Conservation (phyloP, 75 land plant genomes). For the Ceratopteris richardii region DNA sequence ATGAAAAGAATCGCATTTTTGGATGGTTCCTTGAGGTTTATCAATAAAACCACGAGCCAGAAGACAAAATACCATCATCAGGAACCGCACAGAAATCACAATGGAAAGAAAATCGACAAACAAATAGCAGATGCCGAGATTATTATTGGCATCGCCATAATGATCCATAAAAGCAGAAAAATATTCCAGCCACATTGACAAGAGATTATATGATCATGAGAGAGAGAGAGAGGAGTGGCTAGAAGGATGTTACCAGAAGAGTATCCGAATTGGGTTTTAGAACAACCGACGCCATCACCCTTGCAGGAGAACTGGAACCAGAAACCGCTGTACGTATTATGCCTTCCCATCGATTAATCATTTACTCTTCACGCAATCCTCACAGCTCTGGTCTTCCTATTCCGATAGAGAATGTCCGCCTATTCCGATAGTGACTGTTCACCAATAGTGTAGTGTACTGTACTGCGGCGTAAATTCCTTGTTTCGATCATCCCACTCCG, state of each 20-base stretch:
- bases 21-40: conserved; percentile 40
- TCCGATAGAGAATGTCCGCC: not conserved
- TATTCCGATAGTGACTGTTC: too few relatives aligned
- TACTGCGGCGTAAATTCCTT: not conserved
- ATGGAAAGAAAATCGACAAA: not conserved
- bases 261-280: conserved; percentile 3
- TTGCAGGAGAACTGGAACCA: conserved; percentile 6
- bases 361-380: not conserved
- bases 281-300: conserved; percentile 23
- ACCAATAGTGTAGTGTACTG: too few relatives aligned
- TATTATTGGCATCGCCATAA: not conserved
- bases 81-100: not conserved
- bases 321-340: conserved; percentile 7
- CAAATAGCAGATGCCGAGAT: not conserved
- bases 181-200: too few relatives aligned
- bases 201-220: not conserved
- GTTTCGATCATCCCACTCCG: not conserved
- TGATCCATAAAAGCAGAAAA: not conserved
- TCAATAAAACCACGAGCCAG: not conserved
- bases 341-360: conserved; percentile 21
- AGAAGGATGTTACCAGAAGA: conserved; percentile 12
- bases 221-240: not conserved
- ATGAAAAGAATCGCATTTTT: conserved; percentile 71
- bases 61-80: not conserved
- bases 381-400: not conserved